phyloP scores from a whole-genome alignment of 2,329 filamentous ascomycete genomes.

The Ophiostoma novo-ulmi region DNA sequence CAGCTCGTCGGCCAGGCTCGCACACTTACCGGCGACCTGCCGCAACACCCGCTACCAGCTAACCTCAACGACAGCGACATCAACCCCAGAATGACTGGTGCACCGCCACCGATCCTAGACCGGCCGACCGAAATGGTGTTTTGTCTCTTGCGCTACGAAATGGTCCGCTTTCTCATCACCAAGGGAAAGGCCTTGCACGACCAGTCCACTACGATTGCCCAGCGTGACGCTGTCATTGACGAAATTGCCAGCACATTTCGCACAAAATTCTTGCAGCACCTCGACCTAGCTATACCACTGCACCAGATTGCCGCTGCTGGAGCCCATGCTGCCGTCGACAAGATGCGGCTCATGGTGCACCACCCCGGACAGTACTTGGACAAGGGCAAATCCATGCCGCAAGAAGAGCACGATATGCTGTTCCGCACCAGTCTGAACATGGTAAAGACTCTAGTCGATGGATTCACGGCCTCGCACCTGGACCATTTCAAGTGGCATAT shows the following conservation, averaged over 20 bases:
- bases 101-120: conserved; percentile 40
- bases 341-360: conserved; percentile 30
- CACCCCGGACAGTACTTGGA: conserved; percentile 29
- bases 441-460: neutral
- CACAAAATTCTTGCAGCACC: neutral
- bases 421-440: neutral
- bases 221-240: neutral
- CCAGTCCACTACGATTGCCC: conserved; percentile 32
- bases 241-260: neutral
- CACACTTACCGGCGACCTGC: conserved; percentile 6
- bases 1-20: conserved; percentile 23
- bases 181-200: conserved; percentile 31
- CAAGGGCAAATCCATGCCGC: neutral
- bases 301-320: conserved; percentile 30
- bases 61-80: conserved; percentile 46
- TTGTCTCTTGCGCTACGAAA: conserved; percentile 39
- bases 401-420: neutral
- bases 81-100: conserved; percentile 40
- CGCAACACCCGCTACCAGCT: conserved; percentile 34
- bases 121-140: conserved; percentile 51
- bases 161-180: conserved; percentile 39
- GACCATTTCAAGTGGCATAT: neutral
- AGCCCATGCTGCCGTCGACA: conserved; percentile 27
- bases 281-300: conserved; percentile 33
- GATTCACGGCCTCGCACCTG: neutral